Evolutionary conservation across 23 red algal genomes (phyloP).

Genomic region (Pyropia yezoensis): DNA sequence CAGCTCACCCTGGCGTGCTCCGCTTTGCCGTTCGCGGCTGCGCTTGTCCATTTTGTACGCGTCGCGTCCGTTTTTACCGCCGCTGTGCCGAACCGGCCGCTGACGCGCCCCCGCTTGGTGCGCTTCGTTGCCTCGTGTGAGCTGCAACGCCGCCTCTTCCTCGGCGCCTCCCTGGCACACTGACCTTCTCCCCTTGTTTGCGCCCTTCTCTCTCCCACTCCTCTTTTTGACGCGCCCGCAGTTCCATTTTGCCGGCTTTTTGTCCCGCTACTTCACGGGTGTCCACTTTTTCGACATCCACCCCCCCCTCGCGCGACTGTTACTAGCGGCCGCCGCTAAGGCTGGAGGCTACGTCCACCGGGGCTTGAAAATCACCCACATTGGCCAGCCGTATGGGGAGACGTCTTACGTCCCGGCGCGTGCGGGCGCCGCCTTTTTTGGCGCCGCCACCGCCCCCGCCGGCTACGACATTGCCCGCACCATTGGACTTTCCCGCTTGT

Average conservation of each 20-base stretch:
- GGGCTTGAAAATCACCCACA: constrained; percentile 1
- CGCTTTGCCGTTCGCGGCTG: too few relatives aligned
- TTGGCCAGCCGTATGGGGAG: constrained; percentile 15
- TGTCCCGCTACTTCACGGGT: constrained; percentile 32
- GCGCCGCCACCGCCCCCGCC: constrained; percentile 39
- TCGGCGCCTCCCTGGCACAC: too few relatives aligned
- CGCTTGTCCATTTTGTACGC: too few relatives aligned
- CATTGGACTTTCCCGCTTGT: constrained; percentile 10
- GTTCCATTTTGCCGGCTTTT: constrained; percentile 83
- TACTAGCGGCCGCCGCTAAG: constrained; percentile 18
- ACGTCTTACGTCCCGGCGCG: constrained; percentile 29
- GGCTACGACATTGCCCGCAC: constrained; percentile 37
- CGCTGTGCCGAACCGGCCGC: too few relatives aligned
- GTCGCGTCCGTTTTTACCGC: too few relatives aligned
- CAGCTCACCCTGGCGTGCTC: too few relatives aligned
- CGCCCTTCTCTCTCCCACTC: not conserved
- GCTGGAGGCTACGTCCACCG: constrained; percentile 16
- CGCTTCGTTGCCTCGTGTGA: too few relatives aligned
- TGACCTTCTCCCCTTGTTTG: too few relatives aligned
- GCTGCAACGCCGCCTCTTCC: too few relatives aligned
- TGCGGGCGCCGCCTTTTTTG: constrained; percentile 53
- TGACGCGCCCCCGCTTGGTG: too few relatives aligned
- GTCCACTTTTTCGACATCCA: constrained; percentile 89
- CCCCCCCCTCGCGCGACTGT: constrained; percentile 76
- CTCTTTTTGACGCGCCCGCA: constrained; percentile 10